Evolutionary conservation across 768 basidiomycete species (phyloP), one percentile per base, ranked within the genome.

Genomic region (Kwoniella newhampshirensis): DNA sequence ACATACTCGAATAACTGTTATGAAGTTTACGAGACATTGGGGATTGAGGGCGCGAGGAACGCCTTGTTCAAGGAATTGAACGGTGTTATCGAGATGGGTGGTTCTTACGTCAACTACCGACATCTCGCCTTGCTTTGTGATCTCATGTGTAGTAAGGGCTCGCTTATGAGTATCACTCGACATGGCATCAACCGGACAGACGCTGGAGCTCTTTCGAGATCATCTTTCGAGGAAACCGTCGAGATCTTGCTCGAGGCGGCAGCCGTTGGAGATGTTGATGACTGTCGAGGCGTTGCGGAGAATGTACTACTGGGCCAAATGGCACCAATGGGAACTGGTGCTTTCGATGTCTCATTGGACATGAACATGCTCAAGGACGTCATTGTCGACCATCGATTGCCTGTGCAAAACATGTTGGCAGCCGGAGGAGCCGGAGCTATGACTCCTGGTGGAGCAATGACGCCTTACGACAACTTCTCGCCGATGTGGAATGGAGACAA

Each of bases 181-280:
- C 96, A 99, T 71, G 96, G 96, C 76, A 99, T 99, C 78, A 99
- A 99, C 78, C 87, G 96, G 45, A 88, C 93, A 23, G 96, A 99
- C 68, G 97, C 96, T n/a, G 96, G 96, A 18, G 94, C 96, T 3
- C 81, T 99, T 51, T 98, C 98, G 87, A 82, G 96, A 47, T 98
- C 91, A 77, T 98, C 96, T 1, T 99, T 99, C 81, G 96, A 99
- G 77, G 96, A 98, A 81, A 99, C 96, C 2, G 96, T 99, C 59
- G 96, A 99, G 75, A 97, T 98, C 68, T 78, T 99, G 53, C 93
- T 98, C 87, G 96, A 99, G 75, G 96, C 96, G 0, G 96, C 96
- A 1, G 92, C 94, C 0, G 88, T 93, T 21, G 96, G 96, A 51
- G 94, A 98, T 80, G 90, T 91, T 77, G 96, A 99, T 63, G 94